Conservation (phyloP, 805 yeast species). For the Tetrapisispora arboricola region DNA sequence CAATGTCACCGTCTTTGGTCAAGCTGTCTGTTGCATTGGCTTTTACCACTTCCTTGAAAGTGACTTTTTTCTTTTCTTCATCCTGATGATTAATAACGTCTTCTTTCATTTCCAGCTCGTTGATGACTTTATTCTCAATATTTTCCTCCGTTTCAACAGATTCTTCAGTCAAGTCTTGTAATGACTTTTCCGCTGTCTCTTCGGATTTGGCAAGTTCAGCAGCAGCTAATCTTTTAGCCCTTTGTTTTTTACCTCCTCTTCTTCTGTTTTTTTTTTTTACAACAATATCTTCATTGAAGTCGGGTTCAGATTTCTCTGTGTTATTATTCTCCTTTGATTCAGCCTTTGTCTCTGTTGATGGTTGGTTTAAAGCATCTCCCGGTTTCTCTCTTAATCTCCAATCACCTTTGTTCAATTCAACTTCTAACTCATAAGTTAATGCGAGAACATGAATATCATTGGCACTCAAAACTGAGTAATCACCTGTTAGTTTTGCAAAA, state of each 20-base stretch:
- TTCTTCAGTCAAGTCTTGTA: not conserved
- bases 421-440: conserved; percentile 77
- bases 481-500: conserved; percentile 87
- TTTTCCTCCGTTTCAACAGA: not conserved
- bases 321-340: not conserved
- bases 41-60: not conserved
- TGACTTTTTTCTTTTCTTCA: not conserved
- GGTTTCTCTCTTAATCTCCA: conserved; percentile 64
- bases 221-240: conserved; percentile 42
- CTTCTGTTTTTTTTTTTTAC: conserved; percentile 38
- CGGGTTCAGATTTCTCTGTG: not conserved
- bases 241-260: conserved; percentile 58
- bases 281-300: conserved; percentile 3
- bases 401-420: conserved; percentile 57
- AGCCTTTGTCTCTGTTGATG: conserved; percentile 1
- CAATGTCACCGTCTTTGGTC: conserved; percentile 20
- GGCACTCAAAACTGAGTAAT: conserved; percentile 71
- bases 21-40: not conserved
- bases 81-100: conserved; percentile 1
- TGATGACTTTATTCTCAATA: not conserved
- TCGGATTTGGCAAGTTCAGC: conserved; percentile 1
- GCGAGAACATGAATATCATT: conserved; percentile 93
- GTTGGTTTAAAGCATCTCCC: conserved; percentile 38
- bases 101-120: not conserved
- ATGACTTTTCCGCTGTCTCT: not conserved